Base-by-base conservation (phyloP, 2,329 filamentous ascomycete species). In the Fusarium phyllophilum region DNA sequence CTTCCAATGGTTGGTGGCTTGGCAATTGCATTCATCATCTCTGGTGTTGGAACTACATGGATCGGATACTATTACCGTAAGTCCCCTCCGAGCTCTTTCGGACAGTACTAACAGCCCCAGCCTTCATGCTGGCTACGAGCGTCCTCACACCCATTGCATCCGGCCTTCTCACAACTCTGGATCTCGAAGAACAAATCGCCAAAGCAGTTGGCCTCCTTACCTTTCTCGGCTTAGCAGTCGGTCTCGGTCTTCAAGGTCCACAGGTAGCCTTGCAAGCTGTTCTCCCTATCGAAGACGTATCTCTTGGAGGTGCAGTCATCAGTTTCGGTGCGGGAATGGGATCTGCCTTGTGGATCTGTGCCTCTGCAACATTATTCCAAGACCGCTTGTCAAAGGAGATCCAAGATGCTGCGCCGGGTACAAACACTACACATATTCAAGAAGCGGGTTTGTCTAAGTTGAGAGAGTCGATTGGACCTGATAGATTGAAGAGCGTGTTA, bases 21-120 rank as follows among this genome's bases (percentile, higher is more conserved):
- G 8, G 55, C 65, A 2, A 38, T 75, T 3, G 64, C 76, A 0
- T 51, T 78, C 9, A 38, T 78, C 17, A n/a, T 73, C 12, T 78
- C 76, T 17, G 76, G 76, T 10, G 14, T 78, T 38, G 76, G 76
- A 1, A 75, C 66, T 2, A 78, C 73, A 1, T 57, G 62, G 60
- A 36, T 77, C 12, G 76, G 76, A 42, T 78, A 78, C 18, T 78
- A 78, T 42, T 78, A 78, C 18, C 76, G 76, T 77, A 56, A 52
- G 76, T 20, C 8, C 1, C 5, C 15, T 1, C 0, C 3, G 0
- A 1, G 5, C 4, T 1, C 17, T 1, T 13, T 1, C 3, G 10
- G 6, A 5, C 0, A 2, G 12, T 9, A 29, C 64, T 77, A 3
- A 78, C 39, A 17, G 11, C 6, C 3, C 1, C 20, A 78, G 76